A percentile compares a stretch with the other conserved stretches of the same genome.
These are phyloP conservation scores for Leersia perrieri DNA, from an alignment of 176 grass and related monocot genomes.

Conservation along the genomic window DNA sequence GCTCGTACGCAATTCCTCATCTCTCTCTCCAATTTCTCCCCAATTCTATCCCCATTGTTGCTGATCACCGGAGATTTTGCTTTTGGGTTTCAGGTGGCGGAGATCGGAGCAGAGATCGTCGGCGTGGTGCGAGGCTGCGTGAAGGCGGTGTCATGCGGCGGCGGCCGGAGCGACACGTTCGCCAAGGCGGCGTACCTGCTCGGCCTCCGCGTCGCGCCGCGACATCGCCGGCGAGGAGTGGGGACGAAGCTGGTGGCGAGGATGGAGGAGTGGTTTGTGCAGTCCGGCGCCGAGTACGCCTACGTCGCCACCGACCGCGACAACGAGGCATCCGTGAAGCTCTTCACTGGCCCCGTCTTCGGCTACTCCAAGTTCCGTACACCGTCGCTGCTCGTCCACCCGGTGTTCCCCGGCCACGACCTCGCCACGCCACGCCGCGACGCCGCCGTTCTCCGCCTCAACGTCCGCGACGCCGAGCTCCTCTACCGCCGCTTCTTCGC, in stretches of 20 bases:
- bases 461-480: slow-evolving; percentile 30
- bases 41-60: not conserved
- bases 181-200: slow-evolving; percentile 77
- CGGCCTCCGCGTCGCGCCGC: slow-evolving; percentile 68
- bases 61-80: too few species aligned
- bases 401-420: slow-evolving; percentile 60
- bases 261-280: slow-evolving; percentile 80
- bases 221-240: slow-evolving; percentile 43
- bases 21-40: too few species aligned
- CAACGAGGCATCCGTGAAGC: slow-evolving; percentile 52
- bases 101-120: slow-evolving; percentile 43
- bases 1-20: too few species aligned
- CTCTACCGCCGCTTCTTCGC: slow-evolving; percentile 47
- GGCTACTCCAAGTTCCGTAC: slow-evolving; percentile 72
- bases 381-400: slow-evolving; percentile 54
- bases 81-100: slow-evolving; percentile 58
- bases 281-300: slow-evolving; percentile 61
- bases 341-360: slow-evolving; percentile 68
- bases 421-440: not conserved
- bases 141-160: slow-evolving; percentile 61
- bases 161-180: slow-evolving; percentile 11
- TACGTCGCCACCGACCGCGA: slow-evolving; percentile 73
- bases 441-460: slow-evolving; percentile 13
- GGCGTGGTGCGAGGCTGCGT: slow-evolving; percentile 73
- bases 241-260: slow-evolving; percentile 43